phyloP scores from a whole-genome alignment of 495 filamentous ascomycete genomes.

The Penicillium cosmopolitanum region DNA sequence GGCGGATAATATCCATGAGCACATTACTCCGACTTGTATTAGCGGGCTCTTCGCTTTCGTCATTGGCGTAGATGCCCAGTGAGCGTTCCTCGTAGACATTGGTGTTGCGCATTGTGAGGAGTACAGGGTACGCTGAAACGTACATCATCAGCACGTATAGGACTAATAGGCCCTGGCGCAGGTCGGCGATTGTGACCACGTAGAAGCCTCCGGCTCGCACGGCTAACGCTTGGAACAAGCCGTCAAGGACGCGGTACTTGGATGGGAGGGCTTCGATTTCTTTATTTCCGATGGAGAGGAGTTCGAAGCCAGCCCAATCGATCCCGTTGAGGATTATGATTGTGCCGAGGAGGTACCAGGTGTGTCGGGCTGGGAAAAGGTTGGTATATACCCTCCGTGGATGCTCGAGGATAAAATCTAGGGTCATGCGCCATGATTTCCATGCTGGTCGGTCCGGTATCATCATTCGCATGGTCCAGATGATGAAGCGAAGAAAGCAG shows the following conservation, averaged over 20 bases:
- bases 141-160: conserved; percentile 96
- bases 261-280: conserved; percentile 60
- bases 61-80: conserved; percentile 64
- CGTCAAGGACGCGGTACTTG: conserved; percentile 69
- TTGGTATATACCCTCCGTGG: conserved; percentile 79
- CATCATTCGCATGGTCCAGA: conserved; percentile 64
- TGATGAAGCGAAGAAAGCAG: conserved; percentile 74
- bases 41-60: conserved; percentile 29
- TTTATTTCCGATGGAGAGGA: conserved; percentile 75
- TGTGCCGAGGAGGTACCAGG: conserved; percentile 78
- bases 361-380: conserved; percentile 75
- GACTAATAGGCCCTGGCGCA: conserved; percentile 74
- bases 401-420: conserved; percentile 80
- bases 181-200: conserved; percentile 69
- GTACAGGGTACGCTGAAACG: conserved; percentile 62
- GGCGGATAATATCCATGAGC: conserved; percentile 30
- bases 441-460: conserved; percentile 48
- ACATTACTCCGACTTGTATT: conserved; percentile 26
- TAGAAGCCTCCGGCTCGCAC: conserved; percentile 86
- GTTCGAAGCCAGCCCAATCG: conserved; percentile 81
- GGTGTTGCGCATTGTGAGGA: conserved; percentile 65
- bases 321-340: conserved; percentile 76
- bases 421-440: conserved; percentile 60
- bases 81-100: conserved; percentile 80
- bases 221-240: conserved; percentile 82